Base-by-base conservation (phyloP, 2,329 filamentous ascomycete species). In the Xylariaceae sp. region DNA sequence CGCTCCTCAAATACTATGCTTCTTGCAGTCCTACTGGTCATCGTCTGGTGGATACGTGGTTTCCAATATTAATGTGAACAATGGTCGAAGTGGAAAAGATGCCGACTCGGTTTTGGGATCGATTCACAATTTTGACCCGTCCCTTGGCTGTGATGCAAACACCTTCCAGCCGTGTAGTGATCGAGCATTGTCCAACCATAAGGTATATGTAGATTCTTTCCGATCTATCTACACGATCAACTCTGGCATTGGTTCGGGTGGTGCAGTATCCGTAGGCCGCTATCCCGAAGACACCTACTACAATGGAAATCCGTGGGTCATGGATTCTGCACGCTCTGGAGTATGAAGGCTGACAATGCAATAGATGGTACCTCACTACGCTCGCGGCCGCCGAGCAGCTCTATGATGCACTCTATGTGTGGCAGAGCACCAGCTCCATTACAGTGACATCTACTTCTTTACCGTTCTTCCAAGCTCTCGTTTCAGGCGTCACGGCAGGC, bases 81-180 rank as follows among this genome's bases (percentile, higher is more conserved):
- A 79, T 40, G 78, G 78, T 19, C 80, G 89, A 22, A 78, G 76
- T 30, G 87, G 84, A 30, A 85, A 85, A 53, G 89, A 92, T 60
- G 80, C 80, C 46, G 90, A 90, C 68, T 83, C 82, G 1, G 70
- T 92, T 33, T 72, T 89, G 2, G 76, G 72, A 2, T 80, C 81
- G 4, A 87, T 87, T 56, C 81, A 84, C 64, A 80, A 76, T 18
- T 91, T 90, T 53, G 87, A 92, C 60, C 80, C 85, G 1, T 68
- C 72, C 6, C 78, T 80, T 1, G 75, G 74, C 30, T 90, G 87
- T 58, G 83, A 89, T 59, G 78, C 81, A 42, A 71, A 74, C 3
- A 90, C 87, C 3, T 91, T 91, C 73, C 88, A 91, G 68, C 88
- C 89, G 10, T 91, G 87, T 71, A 87, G 83, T 27, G 73, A 82